phyloP scores from a whole-genome alignment of 129 eudicot genomes.

The Deinandra increscens region DNA sequence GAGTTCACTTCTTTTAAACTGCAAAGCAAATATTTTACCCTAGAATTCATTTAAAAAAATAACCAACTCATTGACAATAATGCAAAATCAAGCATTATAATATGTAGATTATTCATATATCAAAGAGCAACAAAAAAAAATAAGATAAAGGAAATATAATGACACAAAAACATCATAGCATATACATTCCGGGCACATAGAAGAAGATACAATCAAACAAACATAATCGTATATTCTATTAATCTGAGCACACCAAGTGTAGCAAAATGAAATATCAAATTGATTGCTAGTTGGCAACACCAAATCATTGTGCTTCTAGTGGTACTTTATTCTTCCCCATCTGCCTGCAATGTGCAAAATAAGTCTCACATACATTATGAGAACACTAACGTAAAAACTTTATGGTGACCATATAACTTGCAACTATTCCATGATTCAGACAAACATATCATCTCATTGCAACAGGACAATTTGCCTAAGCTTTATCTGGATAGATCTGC shows the following conservation, averaged over 20 bases:
- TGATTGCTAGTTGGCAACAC: neutral
- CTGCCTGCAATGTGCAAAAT: neutral
- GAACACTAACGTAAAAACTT: neutral
- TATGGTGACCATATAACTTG: neutral
- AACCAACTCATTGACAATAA: neutral
- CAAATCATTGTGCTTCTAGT: neutral
- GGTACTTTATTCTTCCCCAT: neutral
- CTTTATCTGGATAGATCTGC: neutral
- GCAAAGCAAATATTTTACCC: neutral
- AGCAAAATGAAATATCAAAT: neutral
- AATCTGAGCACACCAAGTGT: neutral
- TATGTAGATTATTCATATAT: neutral
- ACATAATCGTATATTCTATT: neutral
- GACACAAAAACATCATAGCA: neutral
- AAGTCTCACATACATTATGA: neutral
- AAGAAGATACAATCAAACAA: neutral
- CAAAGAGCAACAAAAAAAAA: neutral
- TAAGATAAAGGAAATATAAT: neutral
- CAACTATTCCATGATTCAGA: conserved; percentile 1
- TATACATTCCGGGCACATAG: neutral
- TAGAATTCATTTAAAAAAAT: neutral
- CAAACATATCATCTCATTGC: neutral
- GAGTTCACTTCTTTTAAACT: neutral
- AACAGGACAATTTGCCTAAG: neutral
- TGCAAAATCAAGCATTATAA: neutral